A percentile compares a stretch with the other conserved stretches of the same genome.
These are phyloP conservation scores for Coemansia sp. DNA, from an alignment of 371 early-diverging fungal species.

Conservation along the genomic window DNA sequence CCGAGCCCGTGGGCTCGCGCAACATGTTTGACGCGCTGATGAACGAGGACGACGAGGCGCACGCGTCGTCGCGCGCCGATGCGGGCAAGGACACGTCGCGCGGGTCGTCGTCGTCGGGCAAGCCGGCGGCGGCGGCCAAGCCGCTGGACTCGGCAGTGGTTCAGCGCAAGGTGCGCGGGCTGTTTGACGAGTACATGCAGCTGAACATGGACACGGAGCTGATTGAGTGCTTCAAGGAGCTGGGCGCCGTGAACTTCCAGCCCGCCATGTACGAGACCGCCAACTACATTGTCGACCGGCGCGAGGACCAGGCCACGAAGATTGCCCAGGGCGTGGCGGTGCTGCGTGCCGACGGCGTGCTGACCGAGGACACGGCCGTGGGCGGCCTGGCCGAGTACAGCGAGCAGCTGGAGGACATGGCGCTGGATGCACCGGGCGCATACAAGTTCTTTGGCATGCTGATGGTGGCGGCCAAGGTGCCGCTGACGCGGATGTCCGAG, in stretches of 20 bases:
- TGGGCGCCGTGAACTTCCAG: conserved; percentile 59
- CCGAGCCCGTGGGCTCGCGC: conserved; percentile 52
- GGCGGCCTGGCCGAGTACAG: conserved; percentile 63
- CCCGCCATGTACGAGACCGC: conserved; percentile 62
- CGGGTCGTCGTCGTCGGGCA: conserved; percentile 13
- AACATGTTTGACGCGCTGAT: conserved; percentile 62
- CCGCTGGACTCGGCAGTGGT: conserved; percentile 60
- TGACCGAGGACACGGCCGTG: conserved; percentile 51
- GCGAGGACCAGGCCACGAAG: conserved; percentile 47
- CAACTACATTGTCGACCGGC: conserved; percentile 57
- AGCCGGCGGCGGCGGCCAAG: conserved; percentile 44
- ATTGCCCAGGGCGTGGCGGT: conserved; percentile 18
- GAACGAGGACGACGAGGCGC: conserved; percentile 45
- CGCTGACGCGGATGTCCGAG: conserved; percentile 56
- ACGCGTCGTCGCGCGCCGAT: conserved; percentile 41
- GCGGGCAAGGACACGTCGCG: conserved; percentile 15
- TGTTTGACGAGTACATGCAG: conserved; percentile 68
- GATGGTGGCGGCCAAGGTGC: conserved; percentile 59
- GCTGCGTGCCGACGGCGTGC: conserved; percentile 38
- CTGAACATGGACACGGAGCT: conserved; percentile 59
- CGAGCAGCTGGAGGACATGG: conserved; percentile 72
- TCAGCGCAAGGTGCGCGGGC: conserved; percentile 62
- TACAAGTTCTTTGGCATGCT: conserved; percentile 66
- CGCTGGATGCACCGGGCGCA: conserved; percentile 78
- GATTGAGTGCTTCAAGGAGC: conserved; percentile 64